phyloP scores from a whole-genome alignment of 1,284 basidiomycete genomes.

The Ustilago loliicola region DNA sequence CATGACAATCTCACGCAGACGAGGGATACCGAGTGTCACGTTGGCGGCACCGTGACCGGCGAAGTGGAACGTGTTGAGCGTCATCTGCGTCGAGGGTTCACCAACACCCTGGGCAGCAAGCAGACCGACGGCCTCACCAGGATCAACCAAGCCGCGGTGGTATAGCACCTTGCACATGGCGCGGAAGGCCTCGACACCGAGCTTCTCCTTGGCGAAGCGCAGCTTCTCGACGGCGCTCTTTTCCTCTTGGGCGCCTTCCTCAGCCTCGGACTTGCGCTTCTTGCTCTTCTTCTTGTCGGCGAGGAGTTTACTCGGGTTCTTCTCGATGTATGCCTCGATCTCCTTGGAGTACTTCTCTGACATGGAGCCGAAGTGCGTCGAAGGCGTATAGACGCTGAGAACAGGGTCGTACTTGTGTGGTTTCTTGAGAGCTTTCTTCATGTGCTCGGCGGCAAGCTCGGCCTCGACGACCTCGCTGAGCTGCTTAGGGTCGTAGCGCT shows the following conservation, averaged over 20 bases:
- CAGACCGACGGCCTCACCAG: slow-evolving; percentile 96
- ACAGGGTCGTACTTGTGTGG: slow-evolving; percentile 82
- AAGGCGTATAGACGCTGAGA: slow-evolving; percentile 83
- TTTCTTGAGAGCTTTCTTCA: slow-evolving; percentile 90
- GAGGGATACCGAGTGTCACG: slow-evolving; percentile 98
- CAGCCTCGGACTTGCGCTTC: slow-evolving; percentile 67
- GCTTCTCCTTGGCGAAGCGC: slow-evolving; percentile 72
- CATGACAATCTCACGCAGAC: slow-evolving; percentile 99
- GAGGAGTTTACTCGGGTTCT: slow-evolving; percentile 83
- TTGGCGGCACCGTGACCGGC: slow-evolving; percentile 97
- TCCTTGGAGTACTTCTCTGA: slow-evolving; percentile 91
- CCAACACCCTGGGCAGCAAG: slow-evolving; percentile 99
- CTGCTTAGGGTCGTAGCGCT: slow-evolving; percentile 77
- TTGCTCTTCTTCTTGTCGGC: slow-evolving; percentile 75
- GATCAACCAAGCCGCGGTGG: slow-evolving; percentile 80
- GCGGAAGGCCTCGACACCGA: slow-evolving; percentile 63
- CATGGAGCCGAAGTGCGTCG: slow-evolving; percentile 85
- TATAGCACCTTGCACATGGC: slow-evolving; percentile 69
- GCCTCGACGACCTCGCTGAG: slow-evolving; percentile 78
- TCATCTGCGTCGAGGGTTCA: slow-evolving; percentile 99
- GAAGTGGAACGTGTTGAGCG: slow-evolving; percentile 99
- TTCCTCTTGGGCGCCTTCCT: slow-evolving; percentile 60
- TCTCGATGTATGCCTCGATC: slow-evolving; percentile 83
- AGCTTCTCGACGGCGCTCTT: slow-evolving; percentile 66
- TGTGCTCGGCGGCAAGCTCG: slow-evolving; percentile 79